These are phyloP conservation scores for Trichoderma citrinoviride DNA, from an alignment of 2,329 filamentous ascomycete genomes.

Conservation along the genomic window DNA sequence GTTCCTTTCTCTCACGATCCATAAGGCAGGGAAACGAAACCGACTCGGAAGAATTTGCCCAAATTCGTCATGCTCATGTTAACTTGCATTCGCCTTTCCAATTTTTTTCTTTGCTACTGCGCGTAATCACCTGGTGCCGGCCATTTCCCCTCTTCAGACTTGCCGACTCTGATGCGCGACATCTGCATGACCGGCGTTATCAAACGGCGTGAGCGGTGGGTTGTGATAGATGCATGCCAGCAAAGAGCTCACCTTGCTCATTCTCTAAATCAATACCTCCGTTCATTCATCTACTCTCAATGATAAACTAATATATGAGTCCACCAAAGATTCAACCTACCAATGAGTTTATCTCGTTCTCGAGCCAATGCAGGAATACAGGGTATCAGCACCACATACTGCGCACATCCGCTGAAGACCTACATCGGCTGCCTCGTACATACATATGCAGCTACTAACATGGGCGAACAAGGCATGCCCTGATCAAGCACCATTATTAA, in stretches of 20 bases:
- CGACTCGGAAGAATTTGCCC: neutral
- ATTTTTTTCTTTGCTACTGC: neutral
- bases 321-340: no score
- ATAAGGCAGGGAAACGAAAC: neutral
- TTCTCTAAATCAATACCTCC: no score
- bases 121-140: no score
- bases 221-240: neutral
- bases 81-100: neutral
- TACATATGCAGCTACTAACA: conserved; percentile 14
- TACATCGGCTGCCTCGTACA: neutral
- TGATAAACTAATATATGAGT: no score
- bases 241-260: neutral
- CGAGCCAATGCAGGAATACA: neutral
- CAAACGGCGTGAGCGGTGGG: neutral
- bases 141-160: conserved; percentile 6
- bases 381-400: neutral
- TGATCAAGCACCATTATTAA: conserved; percentile 7
- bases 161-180: neutral
- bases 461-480: neutral
- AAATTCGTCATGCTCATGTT: neutral
- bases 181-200: conserved; percentile 15
- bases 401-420: neutral
- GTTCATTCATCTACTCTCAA: no score
- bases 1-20: neutral
- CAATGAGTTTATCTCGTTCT: no score